Evolutionary conservation across 306 rosid genomes (phyloP), one percentile per base, ranked within the genome.

Genomic region (Acmispon strigosus): DNA sequence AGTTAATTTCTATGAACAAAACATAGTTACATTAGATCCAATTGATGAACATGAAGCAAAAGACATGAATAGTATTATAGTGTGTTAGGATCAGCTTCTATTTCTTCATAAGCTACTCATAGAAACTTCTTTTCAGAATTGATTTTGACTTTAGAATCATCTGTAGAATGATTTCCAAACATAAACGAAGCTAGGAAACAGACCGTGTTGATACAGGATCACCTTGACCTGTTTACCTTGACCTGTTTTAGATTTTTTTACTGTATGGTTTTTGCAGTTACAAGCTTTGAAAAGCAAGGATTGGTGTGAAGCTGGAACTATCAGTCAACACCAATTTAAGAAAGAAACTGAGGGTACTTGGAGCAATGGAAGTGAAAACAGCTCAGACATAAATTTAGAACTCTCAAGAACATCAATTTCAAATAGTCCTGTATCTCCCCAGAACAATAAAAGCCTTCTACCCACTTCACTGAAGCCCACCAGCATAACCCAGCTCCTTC

Each of bases 331-430:
- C 3, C 27, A 22, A 22, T 6, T 75, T 6, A 86, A 86, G 89
- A 87, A 89, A 79, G 90, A 84, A 84, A 68, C 53, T 7, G 92
- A 86, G 68, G 79, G 86, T n/a, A 87, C 87, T 19, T 83, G 89
- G 94, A 89, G 89, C 84, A 89, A 86, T 44, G 86, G 83, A 61
- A 86, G 90, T 72, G 86, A 86, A 15, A 89, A 82, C 70, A 87
- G 83, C 53, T 84, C 86, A 39, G 91, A 84, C 49, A 75, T 87
- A 14, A 87, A 89, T 73, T 58, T 89, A 41, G 90, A 87, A 27
- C 84, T 87, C 8, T 87, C 96, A 61, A 89, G 83, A 62, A 71
- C 87, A 65, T 86, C 82, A 55, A 55, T 64, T 56, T 73, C 78
- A 12, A 79, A 66, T 55, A 77, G 51, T 74, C 63, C 81, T 39